Percentiles rank a stretch among this genome's conserved stretches.
phyloP scores from a whole-genome alignment of 805 yeast genomes.

The Cyberlindnera sargentensis region DNA sequence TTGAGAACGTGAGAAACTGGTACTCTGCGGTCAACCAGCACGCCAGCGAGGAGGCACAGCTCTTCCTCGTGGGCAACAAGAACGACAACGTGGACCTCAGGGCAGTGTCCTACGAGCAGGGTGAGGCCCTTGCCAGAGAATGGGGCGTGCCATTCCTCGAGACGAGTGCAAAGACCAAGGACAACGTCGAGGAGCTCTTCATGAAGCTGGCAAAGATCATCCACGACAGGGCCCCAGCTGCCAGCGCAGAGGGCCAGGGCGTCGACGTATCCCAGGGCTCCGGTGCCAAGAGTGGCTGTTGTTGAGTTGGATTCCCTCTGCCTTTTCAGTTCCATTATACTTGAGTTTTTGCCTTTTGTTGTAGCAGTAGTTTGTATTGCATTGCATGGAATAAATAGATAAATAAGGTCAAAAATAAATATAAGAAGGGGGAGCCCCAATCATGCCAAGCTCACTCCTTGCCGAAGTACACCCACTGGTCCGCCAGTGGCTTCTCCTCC shows the following conservation, averaged over 20 bases:
- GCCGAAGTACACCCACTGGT: constrained; percentile 81
- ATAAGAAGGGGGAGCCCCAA: too few relatives aligned
- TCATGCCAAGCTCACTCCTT: constrained; percentile 30
- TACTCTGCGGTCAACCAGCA: constrained; percentile 92
- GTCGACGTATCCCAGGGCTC: constrained; percentile 16
- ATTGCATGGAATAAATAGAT: not conserved
- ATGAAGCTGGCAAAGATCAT: constrained; percentile 81
- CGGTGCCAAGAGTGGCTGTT: constrained; percentile 11
- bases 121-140: constrained; percentile 80
- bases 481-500: constrained; percentile 71
- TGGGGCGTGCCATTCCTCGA: constrained; percentile 88
- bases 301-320: constrained; percentile 5
- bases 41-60: constrained; percentile 92
- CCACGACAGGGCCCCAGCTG: constrained; percentile 61
- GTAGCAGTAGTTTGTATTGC: not conserved
- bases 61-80: constrained; percentile 93
- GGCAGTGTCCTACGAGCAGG: constrained; percentile 85
- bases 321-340: too few relatives aligned
- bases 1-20: constrained; percentile 92
- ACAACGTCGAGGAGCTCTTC: constrained; percentile 87
- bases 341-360: too few relatives aligned
- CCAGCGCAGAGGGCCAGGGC: constrained; percentile 18
- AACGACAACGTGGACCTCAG: constrained; percentile 85
- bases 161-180: constrained; percentile 92
- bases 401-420: not conserved